Evolutionary conservation across 805 yeast species (phyloP).

Genomic region (Candida sanyiensis): DNA sequence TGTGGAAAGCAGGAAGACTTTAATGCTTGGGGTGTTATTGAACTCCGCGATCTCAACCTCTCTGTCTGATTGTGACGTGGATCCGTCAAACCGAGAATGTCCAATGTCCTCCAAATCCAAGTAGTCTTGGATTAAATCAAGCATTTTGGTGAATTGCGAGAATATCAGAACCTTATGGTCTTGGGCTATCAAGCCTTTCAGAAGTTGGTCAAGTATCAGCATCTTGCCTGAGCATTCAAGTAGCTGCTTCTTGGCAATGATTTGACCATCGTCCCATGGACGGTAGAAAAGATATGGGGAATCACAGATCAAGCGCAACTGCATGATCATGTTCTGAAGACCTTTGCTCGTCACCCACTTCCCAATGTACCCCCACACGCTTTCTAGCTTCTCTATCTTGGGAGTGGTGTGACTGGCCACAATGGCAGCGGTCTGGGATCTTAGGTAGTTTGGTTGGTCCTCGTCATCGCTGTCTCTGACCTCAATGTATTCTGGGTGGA

Average conservation of each 20-base stretch:
- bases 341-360: constrained; percentile 44
- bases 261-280: constrained; percentile 54
- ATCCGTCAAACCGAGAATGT: constrained; percentile 71
- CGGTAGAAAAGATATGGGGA: constrained; percentile 80
- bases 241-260: constrained; percentile 35
- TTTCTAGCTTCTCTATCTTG: constrained; percentile 12
- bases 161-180: constrained; percentile 76
- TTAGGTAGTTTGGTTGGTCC: constrained; percentile 11
- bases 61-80: constrained; percentile 59
- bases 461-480: constrained; percentile 8
- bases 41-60: constrained; percentile 54
- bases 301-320: constrained; percentile 75
- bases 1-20: constrained; percentile 74
- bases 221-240: constrained; percentile 67
- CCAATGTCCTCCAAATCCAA: constrained; percentile 42
- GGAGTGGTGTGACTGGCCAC: not conserved
- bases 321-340: constrained; percentile 72
- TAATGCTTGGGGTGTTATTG: constrained; percentile 28
- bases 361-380: constrained; percentile 21
- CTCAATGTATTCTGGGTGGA: constrained; percentile 26
- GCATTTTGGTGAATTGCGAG: constrained; percentile 77
- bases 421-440: constrained; percentile 10
- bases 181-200: constrained; percentile 40
- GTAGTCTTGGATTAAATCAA: constrained; percentile 80
- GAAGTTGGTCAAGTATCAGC: constrained; percentile 58